phyloP scores from a whole-genome alignment of 2,329 filamentous ascomycete genomes.

The Pochonia chlamydosporia region DNA sequence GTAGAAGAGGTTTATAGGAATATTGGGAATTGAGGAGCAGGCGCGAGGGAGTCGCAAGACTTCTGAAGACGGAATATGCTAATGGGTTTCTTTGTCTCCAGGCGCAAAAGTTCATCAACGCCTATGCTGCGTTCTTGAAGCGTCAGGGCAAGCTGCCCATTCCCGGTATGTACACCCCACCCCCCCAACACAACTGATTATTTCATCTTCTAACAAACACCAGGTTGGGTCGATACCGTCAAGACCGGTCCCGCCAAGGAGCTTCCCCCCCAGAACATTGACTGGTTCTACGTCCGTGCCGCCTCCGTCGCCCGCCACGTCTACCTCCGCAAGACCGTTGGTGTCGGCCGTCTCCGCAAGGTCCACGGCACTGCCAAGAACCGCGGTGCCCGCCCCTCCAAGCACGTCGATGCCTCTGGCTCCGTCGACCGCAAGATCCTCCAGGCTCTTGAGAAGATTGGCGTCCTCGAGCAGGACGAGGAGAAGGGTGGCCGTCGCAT shows the following conservation, averaged over 20 bases:
- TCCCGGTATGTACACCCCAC: slow-evolving; percentile 58
- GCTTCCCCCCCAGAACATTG: slow-evolving; percentile 94
- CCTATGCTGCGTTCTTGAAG: slow-evolving; percentile 88
- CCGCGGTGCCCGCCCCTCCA: slow-evolving; percentile 82
- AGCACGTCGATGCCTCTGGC: slow-evolving; percentile 94
- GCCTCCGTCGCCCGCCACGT: slow-evolving; percentile 95
- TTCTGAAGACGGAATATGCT: slow-evolving; percentile 72
- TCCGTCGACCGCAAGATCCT: slow-evolving; percentile 96
- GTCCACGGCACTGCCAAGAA: slow-evolving; percentile 96
- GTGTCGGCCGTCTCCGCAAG: slow-evolving; percentile 95
- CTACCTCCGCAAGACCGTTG: slow-evolving; percentile 99
- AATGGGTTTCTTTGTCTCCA: slow-evolving; percentile 50
- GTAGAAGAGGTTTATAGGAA: slow-evolving; percentile 13
- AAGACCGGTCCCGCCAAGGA: slow-evolving; percentile 97
- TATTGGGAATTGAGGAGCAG: slow-evolving; percentile 47
- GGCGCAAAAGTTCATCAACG: slow-evolving; percentile 84
- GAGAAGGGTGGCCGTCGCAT: slow-evolving; percentile 98
- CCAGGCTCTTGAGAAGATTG: slow-evolving; percentile 98
- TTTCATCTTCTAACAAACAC: neutral
- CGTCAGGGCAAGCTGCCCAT: slow-evolving; percentile 89
- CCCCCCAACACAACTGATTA: no score
- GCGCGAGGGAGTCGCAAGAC: slow-evolving; percentile 68
- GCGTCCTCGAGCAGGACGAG: slow-evolving; percentile 94
- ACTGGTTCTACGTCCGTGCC: slow-evolving; percentile 93
- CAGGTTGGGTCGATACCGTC: slow-evolving; percentile 98